These are phyloP conservation scores for Botryotinia convoluta DNA, from an alignment of 2,329 filamentous ascomycete species.

Conservation along the genomic window DNA sequence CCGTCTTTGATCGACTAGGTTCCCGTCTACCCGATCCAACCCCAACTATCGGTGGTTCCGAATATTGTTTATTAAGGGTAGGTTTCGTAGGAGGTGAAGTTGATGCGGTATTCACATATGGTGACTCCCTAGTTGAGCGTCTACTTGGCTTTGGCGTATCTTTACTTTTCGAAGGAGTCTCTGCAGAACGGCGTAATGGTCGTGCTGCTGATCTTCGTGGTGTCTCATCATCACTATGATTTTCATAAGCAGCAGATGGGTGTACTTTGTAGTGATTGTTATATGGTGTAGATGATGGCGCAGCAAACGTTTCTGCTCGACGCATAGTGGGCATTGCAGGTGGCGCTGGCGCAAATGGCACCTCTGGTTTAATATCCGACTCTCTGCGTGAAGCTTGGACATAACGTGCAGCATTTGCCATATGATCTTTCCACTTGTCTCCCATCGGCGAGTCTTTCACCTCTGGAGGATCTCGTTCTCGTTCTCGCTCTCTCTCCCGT, in stretches of 20 bases:
- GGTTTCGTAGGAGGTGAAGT: slow-evolving; percentile 29
- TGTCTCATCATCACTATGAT: slow-evolving; percentile 34
- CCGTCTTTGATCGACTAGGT: slow-evolving; percentile 36
- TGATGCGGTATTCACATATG: slow-evolving; percentile 34
- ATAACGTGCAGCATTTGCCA: slow-evolving; percentile 34
- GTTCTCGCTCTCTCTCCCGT: not conserved
- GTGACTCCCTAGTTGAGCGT: slow-evolving; percentile 7
- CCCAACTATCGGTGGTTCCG: slow-evolving; percentile 31
- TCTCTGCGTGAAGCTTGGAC: slow-evolving; percentile 36
- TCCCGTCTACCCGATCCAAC: slow-evolving; percentile 27
- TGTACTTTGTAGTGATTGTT: slow-evolving; percentile 30
- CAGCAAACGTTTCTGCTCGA: slow-evolving; percentile 36
- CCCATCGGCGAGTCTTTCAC: slow-evolving; percentile 25
- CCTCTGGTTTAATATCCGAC: slow-evolving; percentile 13
- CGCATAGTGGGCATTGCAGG: slow-evolving; percentile 27
- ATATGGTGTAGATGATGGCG: slow-evolving; percentile 25
- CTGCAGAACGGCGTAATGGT: slow-evolving; percentile 32
- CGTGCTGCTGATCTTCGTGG: slow-evolving; percentile 34
- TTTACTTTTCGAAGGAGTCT: slow-evolving; percentile 27
- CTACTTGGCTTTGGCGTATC: slow-evolving; percentile 24
- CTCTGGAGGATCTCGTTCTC: slow-evolving; percentile 10
- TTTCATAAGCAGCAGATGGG: slow-evolving; percentile 19
- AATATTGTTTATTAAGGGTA: slow-evolving; percentile 32
- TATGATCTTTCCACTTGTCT: slow-evolving; percentile 33
- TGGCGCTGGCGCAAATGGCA: slow-evolving; percentile 15